Conservation (phyloP, 2,329 filamentous ascomycete genomes). For the Cytospora chrysosperma region DNA sequence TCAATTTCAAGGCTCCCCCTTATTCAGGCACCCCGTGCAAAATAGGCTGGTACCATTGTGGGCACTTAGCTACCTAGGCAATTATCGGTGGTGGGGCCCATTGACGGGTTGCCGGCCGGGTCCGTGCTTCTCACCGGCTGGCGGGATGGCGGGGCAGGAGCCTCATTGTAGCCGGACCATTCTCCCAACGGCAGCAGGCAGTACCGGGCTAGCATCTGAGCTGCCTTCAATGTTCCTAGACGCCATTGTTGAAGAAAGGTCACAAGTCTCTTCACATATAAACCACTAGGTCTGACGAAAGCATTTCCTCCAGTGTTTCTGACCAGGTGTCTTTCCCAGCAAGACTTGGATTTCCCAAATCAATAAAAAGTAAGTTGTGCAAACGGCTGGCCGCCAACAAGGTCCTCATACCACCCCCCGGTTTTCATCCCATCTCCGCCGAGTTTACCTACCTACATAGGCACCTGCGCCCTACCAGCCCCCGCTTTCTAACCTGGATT, state of each 20-base stretch:
- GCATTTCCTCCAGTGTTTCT: background rate
- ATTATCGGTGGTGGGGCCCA: background rate
- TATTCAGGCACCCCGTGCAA: background rate
- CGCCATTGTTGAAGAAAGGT: background rate
- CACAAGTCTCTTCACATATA: background rate
- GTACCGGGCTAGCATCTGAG: background rate
- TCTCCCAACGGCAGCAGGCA: background rate
- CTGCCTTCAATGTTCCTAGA: background rate
- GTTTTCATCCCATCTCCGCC: background rate
- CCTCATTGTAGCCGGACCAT: background rate
- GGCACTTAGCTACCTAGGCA: background rate
- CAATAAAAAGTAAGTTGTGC: constrained; percentile 1
- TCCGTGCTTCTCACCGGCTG: background rate
- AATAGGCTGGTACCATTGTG: background rate
- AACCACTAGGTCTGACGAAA: background rate
- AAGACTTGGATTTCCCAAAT: background rate
- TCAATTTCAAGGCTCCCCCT: background rate
- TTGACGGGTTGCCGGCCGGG: constrained; percentile 16
- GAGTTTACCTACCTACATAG: background rate
- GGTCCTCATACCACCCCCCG: background rate
- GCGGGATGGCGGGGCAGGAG: constrained; percentile 13
- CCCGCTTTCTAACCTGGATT: constrained; percentile 5
- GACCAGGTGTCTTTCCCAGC: background rate
- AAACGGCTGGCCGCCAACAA: constrained; percentile 9
- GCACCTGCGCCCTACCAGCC: background rate